Percentiles rank a stretch among this genome's conserved stretches.
phyloP scores from a whole-genome alignment of 768 basidiomycete genomes.

The Tricholoma terreum region DNA sequence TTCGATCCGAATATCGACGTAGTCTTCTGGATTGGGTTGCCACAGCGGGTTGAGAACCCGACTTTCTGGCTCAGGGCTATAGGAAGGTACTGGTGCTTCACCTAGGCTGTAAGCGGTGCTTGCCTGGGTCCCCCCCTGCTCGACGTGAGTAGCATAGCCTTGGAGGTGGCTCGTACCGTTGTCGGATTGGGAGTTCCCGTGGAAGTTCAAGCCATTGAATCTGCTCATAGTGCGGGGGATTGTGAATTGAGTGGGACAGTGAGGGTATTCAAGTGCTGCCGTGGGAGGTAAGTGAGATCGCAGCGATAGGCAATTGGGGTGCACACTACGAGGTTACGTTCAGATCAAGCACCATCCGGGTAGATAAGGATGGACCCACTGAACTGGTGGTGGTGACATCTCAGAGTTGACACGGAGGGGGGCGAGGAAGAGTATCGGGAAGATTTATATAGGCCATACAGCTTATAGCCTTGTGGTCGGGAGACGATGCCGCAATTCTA shows the following conservation, averaged over 20 bases:
- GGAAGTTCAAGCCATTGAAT: constrained; percentile 6
- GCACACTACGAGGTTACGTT: constrained; percentile 10
- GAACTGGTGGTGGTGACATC: constrained; percentile 12
- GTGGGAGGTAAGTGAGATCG: constrained; percentile 3
- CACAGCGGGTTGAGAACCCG: neutral
- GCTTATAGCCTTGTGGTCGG: constrained; percentile 14
- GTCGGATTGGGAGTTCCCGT: constrained; percentile 1
- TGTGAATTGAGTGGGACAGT: constrained; percentile 4
- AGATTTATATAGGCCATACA: constrained; percentile 16
- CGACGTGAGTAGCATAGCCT: neutral
- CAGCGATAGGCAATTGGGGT: constrained; percentile 2
- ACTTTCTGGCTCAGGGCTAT: neutral
- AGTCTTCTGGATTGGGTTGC: neutral
- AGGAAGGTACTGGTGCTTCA: neutral
- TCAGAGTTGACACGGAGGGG: constrained; percentile 8
- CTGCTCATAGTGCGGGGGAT: constrained; percentile 10
- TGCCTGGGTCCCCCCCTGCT: neutral
- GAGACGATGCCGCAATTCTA: constrained; percentile 8
- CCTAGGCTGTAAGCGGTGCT: neutral
- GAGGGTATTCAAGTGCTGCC: neutral
- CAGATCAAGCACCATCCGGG: neutral
- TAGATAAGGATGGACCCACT: constrained; percentile 17
- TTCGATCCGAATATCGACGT: neutral
- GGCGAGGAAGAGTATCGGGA: neutral
- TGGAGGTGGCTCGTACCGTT: neutral